phyloP scores from a whole-genome alignment of 2,329 filamentous ascomycete genomes.

The Zymoseptoria pseudotritici region DNA sequence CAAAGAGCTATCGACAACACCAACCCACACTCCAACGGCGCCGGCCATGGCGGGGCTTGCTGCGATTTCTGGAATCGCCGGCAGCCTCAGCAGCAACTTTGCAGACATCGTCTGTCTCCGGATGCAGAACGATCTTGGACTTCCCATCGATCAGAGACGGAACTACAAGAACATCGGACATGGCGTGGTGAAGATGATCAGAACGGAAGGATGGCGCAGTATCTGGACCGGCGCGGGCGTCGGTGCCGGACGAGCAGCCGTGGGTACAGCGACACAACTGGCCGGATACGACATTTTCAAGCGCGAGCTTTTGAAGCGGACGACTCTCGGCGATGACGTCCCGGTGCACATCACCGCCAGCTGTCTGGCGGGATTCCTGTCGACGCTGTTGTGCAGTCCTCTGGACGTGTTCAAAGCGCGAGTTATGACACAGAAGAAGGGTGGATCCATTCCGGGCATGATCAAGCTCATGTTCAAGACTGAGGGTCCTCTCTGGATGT shows the following conservation, averaged over 20 bases:
- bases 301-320: slow-evolving; percentile 16
- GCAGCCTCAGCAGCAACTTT: slow-evolving; percentile 17
- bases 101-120: slow-evolving; percentile 18
- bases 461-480: slow-evolving; percentile 13
- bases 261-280: slow-evolving; percentile 16
- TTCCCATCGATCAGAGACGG: slow-evolving; percentile 11
- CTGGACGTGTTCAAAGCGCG: slow-evolving; percentile 20
- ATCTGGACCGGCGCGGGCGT: slow-evolving; percentile 20
- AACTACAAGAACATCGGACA: slow-evolving; percentile 18
- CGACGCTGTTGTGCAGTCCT: slow-evolving; percentile 20
- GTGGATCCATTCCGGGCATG: slow-evolving; percentile 11
- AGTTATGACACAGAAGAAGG: slow-evolving; percentile 14
- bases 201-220: slow-evolving; percentile 16
- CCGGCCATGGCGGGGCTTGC: slow-evolving; percentile 13
- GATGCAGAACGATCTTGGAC: slow-evolving; percentile 17
- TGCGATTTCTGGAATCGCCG: slow-evolving; percentile 13
- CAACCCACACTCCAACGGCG: slow-evolving; percentile 15
- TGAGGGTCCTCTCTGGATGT: slow-evolving; percentile 18
- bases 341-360: slow-evolving; percentile 16
- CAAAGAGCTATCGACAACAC: slow-evolving; percentile 16
- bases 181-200: slow-evolving; percentile 16
- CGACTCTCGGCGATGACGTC: slow-evolving; percentile 13
- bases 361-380: slow-evolving; percentile 19
- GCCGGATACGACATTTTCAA: slow-evolving; percentile 21
- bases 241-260: slow-evolving; percentile 16